Base-by-base conservation (phyloP, 768 basidiomycete species). In the Podaxis mareebaensis region DNA sequence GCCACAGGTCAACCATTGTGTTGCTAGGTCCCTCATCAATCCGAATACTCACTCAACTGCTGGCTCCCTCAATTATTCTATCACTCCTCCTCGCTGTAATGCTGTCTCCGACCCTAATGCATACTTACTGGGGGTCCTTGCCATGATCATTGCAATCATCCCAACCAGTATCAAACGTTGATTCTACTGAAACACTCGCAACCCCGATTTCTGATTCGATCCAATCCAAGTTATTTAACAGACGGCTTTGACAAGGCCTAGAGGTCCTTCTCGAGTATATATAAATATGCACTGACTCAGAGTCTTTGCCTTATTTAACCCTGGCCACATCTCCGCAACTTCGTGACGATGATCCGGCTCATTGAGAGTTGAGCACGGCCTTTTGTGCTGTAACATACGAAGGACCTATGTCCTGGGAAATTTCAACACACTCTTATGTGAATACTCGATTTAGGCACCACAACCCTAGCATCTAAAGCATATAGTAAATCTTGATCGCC, bases 1-100 rank as follows among this genome's bases (percentile, higher is more conserved):
- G 54, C 61, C 61, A 63, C 61, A 56, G 33, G 12, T 33, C 20
- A 53, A 46, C 44, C 58, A 59, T 53, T 53, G 57, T 52, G 57
- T 53, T 59, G 49, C 53, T 22, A 53, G 26, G 51, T 17, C 13
- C 22, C 22, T 20, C 39, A 22, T 17, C 20, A 10, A 22, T 24
- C 40, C 48, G 4, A 20, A 11, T 24, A 30, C 15, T 39, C 33
- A n/a, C n/a, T 38, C 33, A 30, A 12, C 58, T 13, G 2, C 15
- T 33, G n/a, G 36, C 53, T 38, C 10, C 12, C n/a, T 39, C 17
- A 38, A 20, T 4, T 38, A 55, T 39, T n/a, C 54, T 20, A 39
- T 12, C 33, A 33, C 33, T 33, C 33, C 2, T 10, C 33, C 33
- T 33, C 33, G 10, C 33, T 2, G 33, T 33, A 33, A 1, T 33